phyloP scores from a whole-genome alignment of 179 eudicot genomes.

The Drosera spatulata region DNA sequence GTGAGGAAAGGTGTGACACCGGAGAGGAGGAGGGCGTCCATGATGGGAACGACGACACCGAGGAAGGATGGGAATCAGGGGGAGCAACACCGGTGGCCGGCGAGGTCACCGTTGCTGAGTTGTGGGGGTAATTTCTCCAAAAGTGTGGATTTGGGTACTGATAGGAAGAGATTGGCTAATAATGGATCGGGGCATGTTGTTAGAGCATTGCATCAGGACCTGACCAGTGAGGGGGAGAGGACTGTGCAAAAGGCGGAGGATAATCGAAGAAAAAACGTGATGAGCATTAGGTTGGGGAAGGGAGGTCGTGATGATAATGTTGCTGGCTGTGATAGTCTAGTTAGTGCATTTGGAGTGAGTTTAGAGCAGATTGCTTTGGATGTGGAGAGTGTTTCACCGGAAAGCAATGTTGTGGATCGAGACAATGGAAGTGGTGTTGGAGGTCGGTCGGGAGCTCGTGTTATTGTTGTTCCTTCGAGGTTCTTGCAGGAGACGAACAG shows the following conservation, averaged over 20 bases:
- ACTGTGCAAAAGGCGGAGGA: slow-evolving; percentile 24
- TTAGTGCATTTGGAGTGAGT: slow-evolving; percentile 21
- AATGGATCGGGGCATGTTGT: slow-evolving; percentile 48
- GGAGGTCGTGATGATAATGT: slow-evolving; percentile 11
- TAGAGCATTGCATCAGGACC: slow-evolving; percentile 38
- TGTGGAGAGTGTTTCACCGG: slow-evolving; percentile 73
- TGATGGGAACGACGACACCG: slow-evolving; percentile 3
- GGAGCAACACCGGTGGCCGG: slow-evolving; percentile 82
- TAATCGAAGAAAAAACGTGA: slow-evolving; percentile 35
- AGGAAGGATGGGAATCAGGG: slow-evolving; percentile 26
- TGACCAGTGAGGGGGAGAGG: slow-evolving; percentile 30
- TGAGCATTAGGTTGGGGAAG: slow-evolving; percentile 23
- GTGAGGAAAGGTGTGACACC: slow-evolving; percentile 15
- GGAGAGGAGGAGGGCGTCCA: slow-evolving; percentile 16
- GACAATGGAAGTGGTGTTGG: slow-evolving; percentile 20
- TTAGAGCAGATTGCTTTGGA: slow-evolving; percentile 51
- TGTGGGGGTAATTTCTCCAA: slow-evolving; percentile 27
- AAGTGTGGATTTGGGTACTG: slow-evolving; percentile 59
- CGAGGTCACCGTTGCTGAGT: slow-evolving; percentile 24
- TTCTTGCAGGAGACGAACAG: slow-evolving; percentile 74
- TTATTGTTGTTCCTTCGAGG: slow-evolving; percentile 48
- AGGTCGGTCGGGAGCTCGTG: slow-evolving; percentile 31
- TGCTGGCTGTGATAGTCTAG: slow-evolving; percentile 16
- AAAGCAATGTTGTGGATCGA: slow-evolving; percentile 48
- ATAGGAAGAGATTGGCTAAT: slow-evolving; percentile 21